A percentile compares a stretch with the other conserved stretches of the same genome.
phyloP scores from a whole-genome alignment of 2,329 filamentous ascomycete species.

The Ceratocystis destructans region DNA sequence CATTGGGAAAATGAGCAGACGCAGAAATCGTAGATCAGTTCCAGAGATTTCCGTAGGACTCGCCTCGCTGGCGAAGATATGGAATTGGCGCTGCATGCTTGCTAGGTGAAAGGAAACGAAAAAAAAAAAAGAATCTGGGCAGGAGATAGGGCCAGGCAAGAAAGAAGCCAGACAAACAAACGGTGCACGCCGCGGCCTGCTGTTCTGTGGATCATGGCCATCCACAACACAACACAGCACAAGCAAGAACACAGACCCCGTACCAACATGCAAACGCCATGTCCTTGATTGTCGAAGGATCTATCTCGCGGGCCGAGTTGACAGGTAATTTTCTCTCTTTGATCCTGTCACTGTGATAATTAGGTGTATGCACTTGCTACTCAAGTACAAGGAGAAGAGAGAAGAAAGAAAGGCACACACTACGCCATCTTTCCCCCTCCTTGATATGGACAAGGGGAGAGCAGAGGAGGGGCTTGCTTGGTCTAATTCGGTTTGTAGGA shows the following conservation, averaged over 20 bases:
- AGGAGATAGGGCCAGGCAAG: neutral
- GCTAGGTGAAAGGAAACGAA: neutral
- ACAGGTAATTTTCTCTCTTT: conserved; percentile 3
- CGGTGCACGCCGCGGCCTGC: neutral
- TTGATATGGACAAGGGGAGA: neutral
- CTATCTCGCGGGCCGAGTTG: neutral
- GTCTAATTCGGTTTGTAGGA: neutral
- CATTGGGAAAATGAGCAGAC: neutral
- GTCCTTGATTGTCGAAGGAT: neutral
- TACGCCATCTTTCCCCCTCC: neutral
- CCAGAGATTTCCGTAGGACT: neutral
- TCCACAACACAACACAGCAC: neutral
- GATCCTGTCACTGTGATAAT: neutral
- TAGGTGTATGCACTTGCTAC: neutral
- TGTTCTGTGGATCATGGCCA: neutral
- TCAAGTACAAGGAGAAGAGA: neutral
- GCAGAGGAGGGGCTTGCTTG: neutral
- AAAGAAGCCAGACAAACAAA: neutral
- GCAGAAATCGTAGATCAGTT: neutral
- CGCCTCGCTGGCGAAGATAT: neutral
- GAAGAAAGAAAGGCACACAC: neutral
- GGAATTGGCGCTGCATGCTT: neutral
- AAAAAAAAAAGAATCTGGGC: neutral
- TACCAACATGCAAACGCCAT: neutral
- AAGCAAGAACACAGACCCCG: neutral